Evolutionary conservation across 352 stramenopile species (phyloP).

Genomic region (Pythium rhizo-oryzae): DNA sequence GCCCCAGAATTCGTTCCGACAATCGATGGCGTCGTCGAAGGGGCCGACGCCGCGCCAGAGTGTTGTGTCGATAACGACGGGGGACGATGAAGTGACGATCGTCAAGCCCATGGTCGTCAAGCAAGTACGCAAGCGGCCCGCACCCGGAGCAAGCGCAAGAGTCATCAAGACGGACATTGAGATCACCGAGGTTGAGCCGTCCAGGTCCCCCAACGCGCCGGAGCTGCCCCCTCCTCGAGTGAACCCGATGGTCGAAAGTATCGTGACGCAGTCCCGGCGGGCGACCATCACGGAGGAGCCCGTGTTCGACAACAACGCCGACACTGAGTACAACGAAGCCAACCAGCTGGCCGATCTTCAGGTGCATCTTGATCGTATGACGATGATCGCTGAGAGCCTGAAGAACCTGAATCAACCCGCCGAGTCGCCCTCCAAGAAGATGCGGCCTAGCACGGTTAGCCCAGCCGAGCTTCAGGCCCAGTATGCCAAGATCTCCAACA

Average conservation of each 20-base stretch:
- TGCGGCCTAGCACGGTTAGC: slow-evolving; percentile 40
- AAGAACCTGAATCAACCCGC: slow-evolving; percentile 42
- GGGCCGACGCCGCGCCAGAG: slow-evolving; percentile 24
- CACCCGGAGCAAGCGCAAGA: not conserved
- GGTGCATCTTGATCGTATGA: slow-evolving; percentile 77
- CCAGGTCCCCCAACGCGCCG: not conserved
- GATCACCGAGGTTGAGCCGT: slow-evolving; percentile 5
- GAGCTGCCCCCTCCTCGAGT: slow-evolving; percentile 16
- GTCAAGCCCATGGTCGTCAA: slow-evolving; percentile 26
- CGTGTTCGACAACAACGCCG: not conserved
- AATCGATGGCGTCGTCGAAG: slow-evolving; percentile 13
- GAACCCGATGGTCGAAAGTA: slow-evolving; percentile 23
- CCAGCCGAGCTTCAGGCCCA: slow-evolving; percentile 15
- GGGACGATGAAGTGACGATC: slow-evolving; percentile 30
- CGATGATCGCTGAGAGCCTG: slow-evolving; percentile 66
- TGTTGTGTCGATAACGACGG: slow-evolving; percentile 18
- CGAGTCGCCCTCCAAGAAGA: slow-evolving; percentile 47
- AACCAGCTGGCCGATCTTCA: slow-evolving; percentile 70
- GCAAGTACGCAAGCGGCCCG: slow-evolving; percentile 21
- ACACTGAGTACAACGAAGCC: slow-evolving; percentile 10
- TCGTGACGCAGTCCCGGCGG: slow-evolving; percentile 27
- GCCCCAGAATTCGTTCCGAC: slow-evolving; percentile 32
- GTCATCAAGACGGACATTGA: slow-evolving; percentile 4
- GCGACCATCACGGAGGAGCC: slow-evolving; percentile 29
- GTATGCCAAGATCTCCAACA: slow-evolving; percentile 25